Percentiles rank a stretch among this genome's conserved stretches.
phyloP scores from a whole-genome alignment of 1,139 yeast genomes.

The Hanseniaspora uvarum region DNA sequence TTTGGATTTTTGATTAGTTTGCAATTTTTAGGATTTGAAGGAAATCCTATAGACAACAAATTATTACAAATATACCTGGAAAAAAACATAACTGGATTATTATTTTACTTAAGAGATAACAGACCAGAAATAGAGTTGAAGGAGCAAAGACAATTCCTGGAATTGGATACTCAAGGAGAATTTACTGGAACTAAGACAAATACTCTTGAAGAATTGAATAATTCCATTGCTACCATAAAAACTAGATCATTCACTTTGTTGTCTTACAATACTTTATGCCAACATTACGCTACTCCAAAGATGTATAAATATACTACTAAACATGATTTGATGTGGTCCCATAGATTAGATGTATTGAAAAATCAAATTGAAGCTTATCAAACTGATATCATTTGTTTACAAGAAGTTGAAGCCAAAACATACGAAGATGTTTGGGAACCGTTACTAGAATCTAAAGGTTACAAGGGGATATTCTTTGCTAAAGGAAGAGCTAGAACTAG shows the following conservation, averaged over 20 bases:
- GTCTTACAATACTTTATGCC: constrained; percentile 87
- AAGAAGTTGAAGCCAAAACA: constrained; percentile 85
- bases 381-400: constrained; percentile 78
- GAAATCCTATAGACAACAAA: constrained; percentile 69
- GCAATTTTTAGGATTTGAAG: constrained; percentile 83
- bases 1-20: constrained; percentile 80
- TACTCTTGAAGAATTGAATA: constrained; percentile 31
- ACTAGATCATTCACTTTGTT: constrained; percentile 54
- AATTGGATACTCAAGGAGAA: constrained; percentile 68
- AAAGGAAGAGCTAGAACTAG: constrained; percentile 90
- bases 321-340: constrained; percentile 96
- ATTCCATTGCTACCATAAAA: constrained; percentile 25
- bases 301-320: constrained; percentile 92
- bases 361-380: constrained; percentile 57
- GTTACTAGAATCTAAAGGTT: constrained; percentile 59
- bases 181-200: constrained; percentile 35
- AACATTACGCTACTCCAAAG: constrained; percentile 85
- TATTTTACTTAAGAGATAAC: constrained; percentile 69
- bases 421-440: constrained; percentile 83
- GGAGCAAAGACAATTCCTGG: constrained; percentile 71
- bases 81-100: constrained; percentile 76
- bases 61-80: constrained; percentile 60
- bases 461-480: constrained; percentile 69
- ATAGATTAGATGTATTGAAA: constrained; percentile 63
- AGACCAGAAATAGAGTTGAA: constrained; percentile 60